phyloP scores from a whole-genome alignment of 345 rosid genomes.

The Noccaea caerulescens region DNA sequence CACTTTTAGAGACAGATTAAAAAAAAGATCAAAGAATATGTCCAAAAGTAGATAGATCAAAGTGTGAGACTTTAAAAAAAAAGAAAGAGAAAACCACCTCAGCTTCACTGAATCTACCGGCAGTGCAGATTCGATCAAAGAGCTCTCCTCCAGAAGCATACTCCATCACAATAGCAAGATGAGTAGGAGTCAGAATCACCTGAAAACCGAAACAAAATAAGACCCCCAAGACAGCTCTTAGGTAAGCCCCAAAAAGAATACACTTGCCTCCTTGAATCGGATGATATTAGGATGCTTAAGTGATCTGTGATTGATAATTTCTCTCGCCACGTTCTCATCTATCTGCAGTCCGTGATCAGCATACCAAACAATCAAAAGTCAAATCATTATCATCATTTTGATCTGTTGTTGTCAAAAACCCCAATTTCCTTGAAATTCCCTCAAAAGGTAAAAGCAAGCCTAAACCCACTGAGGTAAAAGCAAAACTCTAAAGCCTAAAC shows the following conservation, averaged over 20 bases:
- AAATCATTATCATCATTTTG: not conserved
- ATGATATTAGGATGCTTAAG: slow-evolving; percentile 88
- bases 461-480: not conserved
- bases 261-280: slow-evolving; percentile 81
- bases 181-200: slow-evolving; percentile 51
- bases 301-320: slow-evolving; percentile 91
- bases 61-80: slow-evolving; percentile 2
- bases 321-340: slow-evolving; percentile 92
- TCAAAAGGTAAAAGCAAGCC: not conserved
- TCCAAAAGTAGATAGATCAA: slow-evolving; percentile 5
- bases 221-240: slow-evolving; percentile 13
- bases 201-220: slow-evolving; percentile 9
- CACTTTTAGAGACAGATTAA: not conserved
- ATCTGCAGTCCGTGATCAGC: slow-evolving; percentile 53
- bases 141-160: slow-evolving; percentile 92
- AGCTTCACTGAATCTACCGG: slow-evolving; percentile 89
- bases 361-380: slow-evolving; percentile 22
- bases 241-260: not conserved
- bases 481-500: slow-evolving; percentile 18
- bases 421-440: not conserved
- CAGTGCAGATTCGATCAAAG: slow-evolving; percentile 80
- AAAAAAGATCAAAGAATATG: not conserved
- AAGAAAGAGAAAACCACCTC: slow-evolving; percentile 51
- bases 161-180: slow-evolving; percentile 86
- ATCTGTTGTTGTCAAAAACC: not conserved